phyloP scores from a whole-genome alignment of 345 rosid genomes.

The Limnanthes douglasii region DNA sequence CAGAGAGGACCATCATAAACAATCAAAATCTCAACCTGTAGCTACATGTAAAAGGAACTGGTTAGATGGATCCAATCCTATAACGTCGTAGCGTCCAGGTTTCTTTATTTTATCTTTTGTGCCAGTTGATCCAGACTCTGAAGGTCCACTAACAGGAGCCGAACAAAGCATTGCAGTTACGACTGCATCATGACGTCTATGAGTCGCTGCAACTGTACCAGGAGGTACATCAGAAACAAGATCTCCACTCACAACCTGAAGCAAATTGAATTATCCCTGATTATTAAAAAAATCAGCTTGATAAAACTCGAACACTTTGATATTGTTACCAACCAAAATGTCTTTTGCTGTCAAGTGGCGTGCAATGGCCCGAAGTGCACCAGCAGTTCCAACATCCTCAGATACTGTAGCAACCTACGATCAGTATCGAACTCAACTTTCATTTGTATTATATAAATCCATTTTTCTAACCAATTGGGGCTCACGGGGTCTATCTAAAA shows the following conservation, averaged over 20 bases:
- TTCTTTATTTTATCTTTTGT: constrained; percentile 90
- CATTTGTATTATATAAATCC: too few relatives aligned
- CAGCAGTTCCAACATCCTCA: constrained; percentile 91
- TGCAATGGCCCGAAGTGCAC: constrained; percentile 83
- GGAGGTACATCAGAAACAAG: constrained; percentile 94
- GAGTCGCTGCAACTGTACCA: constrained; percentile 85
- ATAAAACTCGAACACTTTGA: constrained; percentile 9
- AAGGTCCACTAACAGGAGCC: constrained; percentile 64
- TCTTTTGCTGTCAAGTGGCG: constrained; percentile 83
- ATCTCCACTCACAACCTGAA: constrained; percentile 92
- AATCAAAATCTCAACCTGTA: constrained; percentile 30
- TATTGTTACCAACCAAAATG: constrained; percentile 49
- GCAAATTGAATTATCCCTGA: constrained; percentile 8
- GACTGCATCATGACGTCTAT: constrained; percentile 79
- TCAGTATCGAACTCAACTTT: too few relatives aligned
- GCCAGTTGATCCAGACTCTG: constrained; percentile 53
- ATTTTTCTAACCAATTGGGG: too few relatives aligned
- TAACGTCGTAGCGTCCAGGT: constrained; percentile 54
- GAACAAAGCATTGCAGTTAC: constrained; percentile 89
- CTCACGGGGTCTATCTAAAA: too few relatives aligned
- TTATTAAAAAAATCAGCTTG: constrained; percentile 1
- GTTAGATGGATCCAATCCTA: constrained; percentile 66
- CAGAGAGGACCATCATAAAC: constrained; percentile 2
- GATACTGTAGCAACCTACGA: constrained; percentile 83
- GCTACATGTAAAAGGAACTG: constrained; percentile 74